phyloP scores from a whole-genome alignment of 108 stramenopile species.

The Skeletonema menzelii region DNA sequence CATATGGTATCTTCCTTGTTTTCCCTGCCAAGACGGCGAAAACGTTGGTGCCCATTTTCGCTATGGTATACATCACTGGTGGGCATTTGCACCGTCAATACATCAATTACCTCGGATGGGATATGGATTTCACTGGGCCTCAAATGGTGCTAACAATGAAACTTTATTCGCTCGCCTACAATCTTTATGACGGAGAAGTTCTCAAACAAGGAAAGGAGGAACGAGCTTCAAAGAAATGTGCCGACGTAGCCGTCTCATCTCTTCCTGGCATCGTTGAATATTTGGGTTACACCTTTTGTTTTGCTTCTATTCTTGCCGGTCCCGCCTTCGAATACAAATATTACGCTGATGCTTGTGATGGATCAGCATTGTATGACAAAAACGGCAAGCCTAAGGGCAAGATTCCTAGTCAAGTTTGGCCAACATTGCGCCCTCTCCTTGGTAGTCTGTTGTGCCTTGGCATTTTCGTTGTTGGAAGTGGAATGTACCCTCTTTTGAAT shows the following conservation, averaged over 20 bases:
- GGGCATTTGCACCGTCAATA: conserved; percentile 95
- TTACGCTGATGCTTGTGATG: conserved; percentile 79
- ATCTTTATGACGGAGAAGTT: conserved; percentile 91
- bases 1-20: conserved; percentile 84
- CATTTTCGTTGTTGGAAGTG: conserved; percentile 68
- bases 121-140: conserved; percentile 94
- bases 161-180: conserved; percentile 96
- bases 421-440: conserved; percentile 73
- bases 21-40: conserved; percentile 73
- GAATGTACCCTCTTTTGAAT: conserved; percentile 79
- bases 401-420: conserved; percentile 78
- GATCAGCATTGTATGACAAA: conserved; percentile 65
- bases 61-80: conserved; percentile 86
- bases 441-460: conserved; percentile 73
- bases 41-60: conserved; percentile 83
- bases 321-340: conserved; percentile 85
- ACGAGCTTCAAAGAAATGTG: conserved; percentile 83
- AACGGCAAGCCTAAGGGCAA: conserved; percentile 75
- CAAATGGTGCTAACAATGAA: conserved; percentile 98
- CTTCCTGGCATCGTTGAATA: conserved; percentile 89
- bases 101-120: conserved; percentile 95
- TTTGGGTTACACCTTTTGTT: conserved; percentile 96
- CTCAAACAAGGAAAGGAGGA: conserved; percentile 62
- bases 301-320: conserved; percentile 91
- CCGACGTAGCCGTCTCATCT: conserved; percentile 73